phyloP scores from a whole-genome alignment of 768 basidiomycete genomes.

The Rhizopogon sp. region DNA sequence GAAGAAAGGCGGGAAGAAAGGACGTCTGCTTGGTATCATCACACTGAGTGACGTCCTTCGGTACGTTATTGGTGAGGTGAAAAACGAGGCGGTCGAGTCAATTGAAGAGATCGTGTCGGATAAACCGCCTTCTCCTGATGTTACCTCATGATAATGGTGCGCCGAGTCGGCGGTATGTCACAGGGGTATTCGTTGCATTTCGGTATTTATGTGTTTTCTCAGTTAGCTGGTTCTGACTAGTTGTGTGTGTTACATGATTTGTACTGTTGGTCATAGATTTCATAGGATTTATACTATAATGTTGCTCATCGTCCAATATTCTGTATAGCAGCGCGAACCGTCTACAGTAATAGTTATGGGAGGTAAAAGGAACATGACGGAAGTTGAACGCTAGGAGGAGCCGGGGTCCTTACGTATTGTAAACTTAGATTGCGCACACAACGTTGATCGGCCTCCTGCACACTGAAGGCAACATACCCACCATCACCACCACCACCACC shows the following conservation, averaged over 20 bases:
- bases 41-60: slow-evolving; percentile 85
- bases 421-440: too few relatives aligned
- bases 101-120: slow-evolving; percentile 21
- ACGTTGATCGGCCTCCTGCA: background rate
- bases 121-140: slow-evolving; percentile 14
- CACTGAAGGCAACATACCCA: background rate
- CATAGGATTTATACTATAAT: slow-evolving; percentile 2
- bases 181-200: background rate
- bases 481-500: slow-evolving; percentile 4
- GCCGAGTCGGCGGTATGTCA: background rate
- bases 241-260: slow-evolving; percentile 4
- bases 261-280: background rate
- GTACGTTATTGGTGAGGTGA: slow-evolving; percentile 70
- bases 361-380: background rate
- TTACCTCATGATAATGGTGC: slow-evolving; percentile 8
- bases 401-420: too few relatives aligned
- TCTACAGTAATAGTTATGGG: too few relatives aligned
- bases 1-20: slow-evolving; percentile 73
- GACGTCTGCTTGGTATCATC: slow-evolving; percentile 80
- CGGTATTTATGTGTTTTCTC: background rate
- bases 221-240: slow-evolving; percentile 1
- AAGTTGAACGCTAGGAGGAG: too few relatives aligned
- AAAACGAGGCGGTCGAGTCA: slow-evolving; percentile 38
- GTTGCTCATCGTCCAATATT: background rate
- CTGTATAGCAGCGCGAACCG: background rate